Base-by-base conservation (phyloP, 805 yeast species). In the Metschnikowia henanensis region DNA sequence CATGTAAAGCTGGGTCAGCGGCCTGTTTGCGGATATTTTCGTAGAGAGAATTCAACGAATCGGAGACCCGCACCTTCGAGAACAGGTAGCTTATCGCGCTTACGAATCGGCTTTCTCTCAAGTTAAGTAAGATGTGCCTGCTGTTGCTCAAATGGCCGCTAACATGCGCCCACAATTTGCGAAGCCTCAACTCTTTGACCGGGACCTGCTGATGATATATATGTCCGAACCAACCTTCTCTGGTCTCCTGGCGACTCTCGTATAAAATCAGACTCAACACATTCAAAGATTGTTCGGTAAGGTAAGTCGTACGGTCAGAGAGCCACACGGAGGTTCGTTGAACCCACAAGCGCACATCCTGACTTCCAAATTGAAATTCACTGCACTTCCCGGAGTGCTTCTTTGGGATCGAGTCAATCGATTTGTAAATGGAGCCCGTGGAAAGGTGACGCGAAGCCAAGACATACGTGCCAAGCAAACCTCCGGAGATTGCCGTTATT, bases 401-500 rank as follows among this genome's bases (percentile, higher is more conserved):
- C 9, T 2, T 9, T 9, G 12, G 26, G 12, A 23, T 9, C 26
- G 12, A 13, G 21, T 31, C 23, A 13, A 31, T 21, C 17, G 35
- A 25, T 15, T 7, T 19, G 13, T 31, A 25, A 8, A 6, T n/a
- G 7, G 26, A 16, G 23, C 26, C 9, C n/a, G 12, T 18, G 21
- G 12, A 29, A 30, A 29, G 39, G 36, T 19, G 35, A 25, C 32
- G 31, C 29, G 32, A 17, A 16, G 23, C 10, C 13, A 16, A 20
- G 6, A 33, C 29, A n/a, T 4, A 22, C 5, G 23, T 16, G n/a
- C 42, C 45, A 25, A 23, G 18, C 12, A 29, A 26, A 12, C 34
- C 34, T 16, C 43, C 47, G 9, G 37, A 30, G 16, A 19, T n/a
- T 12, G 32, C 28, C 20, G 40, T n/a, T 15, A 39, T 29, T 5